A percentile compares a stretch with the other conserved stretches of the same genome.
Conservation (phyloP, 805 yeast genomes). For the Komagataella kurtzmanii region DNA sequence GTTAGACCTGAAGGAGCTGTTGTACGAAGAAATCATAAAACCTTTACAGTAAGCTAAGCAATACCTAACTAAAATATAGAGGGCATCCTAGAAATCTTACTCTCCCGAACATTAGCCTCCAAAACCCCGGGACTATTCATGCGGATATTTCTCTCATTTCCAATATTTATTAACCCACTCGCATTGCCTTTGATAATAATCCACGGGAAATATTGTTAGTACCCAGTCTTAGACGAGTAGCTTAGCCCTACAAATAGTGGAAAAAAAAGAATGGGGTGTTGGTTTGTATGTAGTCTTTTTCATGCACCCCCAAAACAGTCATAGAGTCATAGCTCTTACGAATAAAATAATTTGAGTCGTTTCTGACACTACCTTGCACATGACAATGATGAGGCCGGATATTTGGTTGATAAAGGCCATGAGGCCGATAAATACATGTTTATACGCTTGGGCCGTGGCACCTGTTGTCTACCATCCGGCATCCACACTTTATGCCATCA, state of each 20-base stretch:
- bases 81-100: neutral
- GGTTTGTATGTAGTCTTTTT: neutral
- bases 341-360: neutral
- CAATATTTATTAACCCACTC: neutral
- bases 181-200: no score
- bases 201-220: neutral
- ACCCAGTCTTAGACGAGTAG: neutral
- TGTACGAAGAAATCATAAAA: constrained; percentile 73
- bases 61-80: neutral
- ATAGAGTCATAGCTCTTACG: neutral
- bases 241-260: neutral
- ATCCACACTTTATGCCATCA: neutral
- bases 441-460: neutral
- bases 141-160: neutral
- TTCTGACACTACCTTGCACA: neutral
- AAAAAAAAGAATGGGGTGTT: neutral
- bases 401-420: no score
- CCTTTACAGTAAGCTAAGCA: constrained; percentile 11
- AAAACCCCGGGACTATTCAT: neutral
- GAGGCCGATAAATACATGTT: no score
- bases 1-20: constrained; percentile 62
- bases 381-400: neutral
- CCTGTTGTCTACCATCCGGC: neutral
- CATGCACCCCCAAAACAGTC: neutral
- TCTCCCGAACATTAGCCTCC: neutral